Evolutionary conservation across 441 rosid species (phyloP), one percentile per base, ranked within the genome.

Genomic region (Mallotus repandus): DNA sequence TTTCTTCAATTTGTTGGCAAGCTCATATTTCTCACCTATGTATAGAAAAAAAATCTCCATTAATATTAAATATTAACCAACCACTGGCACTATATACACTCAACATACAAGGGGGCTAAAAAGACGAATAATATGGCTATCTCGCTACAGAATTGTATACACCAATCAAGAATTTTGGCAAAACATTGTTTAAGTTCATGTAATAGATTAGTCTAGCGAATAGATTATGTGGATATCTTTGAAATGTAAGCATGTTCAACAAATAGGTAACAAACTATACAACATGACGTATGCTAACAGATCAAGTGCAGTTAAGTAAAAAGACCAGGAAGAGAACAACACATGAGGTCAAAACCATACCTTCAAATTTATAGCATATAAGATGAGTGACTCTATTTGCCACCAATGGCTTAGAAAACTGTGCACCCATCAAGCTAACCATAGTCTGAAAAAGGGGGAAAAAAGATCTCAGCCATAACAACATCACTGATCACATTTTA

Each of bases 361-460:
- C 98, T 83, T 96, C 98, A 84, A 92, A 90, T 82, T 96, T 91
- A 76, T 96, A 96, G 85, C 97, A 93, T 69, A 96, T 81, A 73
- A 96, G 94, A 87, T 96, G 98, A 6, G 99, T 93, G 46, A 90
- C 88, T 81, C 86, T 88, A 84, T 84, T 90, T 21, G 98, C 99
- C 65, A 88, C 92, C 82, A 96, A 78, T 0, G 98, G 97, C 84
- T 93, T 96, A 5, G 94, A 93, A 86, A 93, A 93, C 63, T 86
- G 87, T 18, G 92, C 97, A 52, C 99, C 98, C 97, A 96, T 91
- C 86, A 96, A 78, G 66, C 83, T 74, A 77, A 91, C 99, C 99
- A 96, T 93, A n/a, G 87, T 83, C 99, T 96, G 85, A 59, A 57
- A 84, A 84, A 25, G 5, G 2, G 29, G 29, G 2, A 46, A 16